Base-by-base conservation (phyloP, 805 yeast genomes). In the Ogataea minuta region DNA sequence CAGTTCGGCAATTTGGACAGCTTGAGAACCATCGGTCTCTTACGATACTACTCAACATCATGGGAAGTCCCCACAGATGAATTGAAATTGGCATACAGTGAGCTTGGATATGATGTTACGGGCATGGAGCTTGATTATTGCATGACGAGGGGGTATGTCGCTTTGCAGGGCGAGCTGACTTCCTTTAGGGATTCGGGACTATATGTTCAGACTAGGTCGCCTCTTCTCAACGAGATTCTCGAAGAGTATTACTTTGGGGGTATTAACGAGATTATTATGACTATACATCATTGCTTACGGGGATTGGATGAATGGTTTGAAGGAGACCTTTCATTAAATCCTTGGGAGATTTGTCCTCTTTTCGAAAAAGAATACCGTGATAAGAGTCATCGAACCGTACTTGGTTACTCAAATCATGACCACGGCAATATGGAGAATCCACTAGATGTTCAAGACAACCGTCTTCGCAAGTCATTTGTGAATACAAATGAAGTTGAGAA, bases 161-260 rank as follows among this genome's bases (percentile, higher is more conserved):
- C 77, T 0, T 45, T 76, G 4, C 52, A 58, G 11, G 71, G 74
- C 1, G 87, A 80, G 49, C 39, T 73, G 3, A 36, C 50, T 2
- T 31, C 45, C 6, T 41, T 42, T 3, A 30, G 45, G 8, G 14
- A 31, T 12, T 19, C 43, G 10, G 37, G 41, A 7, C 19, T 47
- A 8, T 48, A 45, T 21, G 32, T 47, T 12, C 34, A 44, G 12
- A 15, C 43, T 6, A 52, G 60, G 23, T 73, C 80, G 1, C 81
- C 82, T 0, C 44, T 72, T 7, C 50, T 74, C 13, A 62, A 62
- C 21, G 68, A 64, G 13, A 44, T 64, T 1, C 40, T 77, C 12
- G 77, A 74, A 28, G 61, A 59, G 17, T 78, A 78, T 42, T 73
- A 59, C 37, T 62, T 70, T 30, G 84, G 84, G 1, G 84, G 84